Evolutionary conservation across 1,284 basidiomycete genomes (phyloP), one percentile per base, ranked within the genome.

Genomic region (Schizophyllum commune): DNA sequence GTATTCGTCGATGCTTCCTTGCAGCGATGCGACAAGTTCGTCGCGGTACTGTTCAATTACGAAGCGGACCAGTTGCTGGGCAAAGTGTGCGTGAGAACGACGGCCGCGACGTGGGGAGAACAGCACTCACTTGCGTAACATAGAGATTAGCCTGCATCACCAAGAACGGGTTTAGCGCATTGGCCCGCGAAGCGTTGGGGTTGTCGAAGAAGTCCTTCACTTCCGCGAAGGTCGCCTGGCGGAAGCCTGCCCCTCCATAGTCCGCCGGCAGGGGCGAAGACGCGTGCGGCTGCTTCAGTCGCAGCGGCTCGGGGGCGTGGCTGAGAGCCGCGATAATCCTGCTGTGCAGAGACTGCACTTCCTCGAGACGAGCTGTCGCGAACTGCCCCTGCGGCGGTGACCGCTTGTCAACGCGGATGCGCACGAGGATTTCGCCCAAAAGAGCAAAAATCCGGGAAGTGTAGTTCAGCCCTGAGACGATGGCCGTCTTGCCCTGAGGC

Each of bases 111-210:
- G 57, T 59, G 22, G 52, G 57, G 34, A 52, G 17, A 8, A 53
- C 54, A 52, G 5, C 53, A 66, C 78, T 60, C 66, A 88, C 89
- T 81, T 93, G 91, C 15, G 92, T 94, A 64, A 94, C 92, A 69
- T 90, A 94, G 53, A 94, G 77, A 69, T 94, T 94, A 34, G 89
- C 89, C 72, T 94, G 92, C 82, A 92, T 91, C 56, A 94, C 92
- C 54, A 93, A 79, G 79, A 91, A 94, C 15, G 89, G 88, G 71
- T 95, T 93, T 61, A 90, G 80, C 0, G 91, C 91, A 67, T 91
- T 89, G 59, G 84, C 88, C 27, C 89, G 82, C 11, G 85, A 90
- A 4, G 91, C 90, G 65, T 91, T 90, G 17, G 92, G 91, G 69
- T 94, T 91, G 66, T 92, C 88, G 70, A 95, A 93, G 71, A 94